phyloP scores from a whole-genome alignment of 805 yeast genomes.

The Teunomyces gatunensis region DNA sequence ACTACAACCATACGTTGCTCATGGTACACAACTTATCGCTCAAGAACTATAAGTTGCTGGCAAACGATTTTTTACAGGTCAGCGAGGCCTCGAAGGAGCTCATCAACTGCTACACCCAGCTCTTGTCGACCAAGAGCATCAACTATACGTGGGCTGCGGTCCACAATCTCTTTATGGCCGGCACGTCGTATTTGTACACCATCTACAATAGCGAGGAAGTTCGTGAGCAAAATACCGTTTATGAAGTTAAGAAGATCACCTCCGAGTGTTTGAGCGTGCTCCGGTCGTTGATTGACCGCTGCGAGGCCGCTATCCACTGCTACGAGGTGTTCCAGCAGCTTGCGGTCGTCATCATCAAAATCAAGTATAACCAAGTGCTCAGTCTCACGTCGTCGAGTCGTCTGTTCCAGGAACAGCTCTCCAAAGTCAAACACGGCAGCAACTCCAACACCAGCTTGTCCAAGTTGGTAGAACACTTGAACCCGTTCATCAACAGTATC shows the following conservation, averaged over 20 bases:
- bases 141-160: slow-evolving; percentile 94
- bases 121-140: slow-evolving; percentile 55
- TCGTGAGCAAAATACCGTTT: slow-evolving; percentile 42
- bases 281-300: slow-evolving; percentile 58
- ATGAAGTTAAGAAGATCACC: slow-evolving; percentile 47
- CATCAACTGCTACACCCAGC: slow-evolving; percentile 57
- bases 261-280: slow-evolving; percentile 57
- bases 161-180: slow-evolving; percentile 85
- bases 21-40: slow-evolving; percentile 79
- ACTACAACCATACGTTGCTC: slow-evolving; percentile 72
- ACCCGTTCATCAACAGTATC: slow-evolving; percentile 6
- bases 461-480: slow-evolving; percentile 34
- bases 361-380: slow-evolving; percentile 45
- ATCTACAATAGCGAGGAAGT: slow-evolving; percentile 66
- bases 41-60: slow-evolving; percentile 51
- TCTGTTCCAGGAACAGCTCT: slow-evolving; percentile 8
- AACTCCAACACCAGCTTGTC: slow-evolving; percentile 39
- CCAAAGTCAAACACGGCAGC: slow-evolving; percentile 19
- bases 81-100: slow-evolving; percentile 65
- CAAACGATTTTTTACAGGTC: slow-evolving; percentile 54
- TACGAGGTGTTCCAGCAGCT: slow-evolving; percentile 68
- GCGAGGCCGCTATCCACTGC: slow-evolving; percentile 78
- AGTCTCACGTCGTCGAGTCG: slow-evolving; percentile 13
- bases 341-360: slow-evolving; percentile 65
- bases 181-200: slow-evolving; percentile 77